Percentiles rank a stretch among this genome's conserved stretches.
These are phyloP conservation scores for Fusarium sterilihyphosum DNA, from an alignment of 2,329 filamentous ascomycete genomes.

Conservation along the genomic window DNA sequence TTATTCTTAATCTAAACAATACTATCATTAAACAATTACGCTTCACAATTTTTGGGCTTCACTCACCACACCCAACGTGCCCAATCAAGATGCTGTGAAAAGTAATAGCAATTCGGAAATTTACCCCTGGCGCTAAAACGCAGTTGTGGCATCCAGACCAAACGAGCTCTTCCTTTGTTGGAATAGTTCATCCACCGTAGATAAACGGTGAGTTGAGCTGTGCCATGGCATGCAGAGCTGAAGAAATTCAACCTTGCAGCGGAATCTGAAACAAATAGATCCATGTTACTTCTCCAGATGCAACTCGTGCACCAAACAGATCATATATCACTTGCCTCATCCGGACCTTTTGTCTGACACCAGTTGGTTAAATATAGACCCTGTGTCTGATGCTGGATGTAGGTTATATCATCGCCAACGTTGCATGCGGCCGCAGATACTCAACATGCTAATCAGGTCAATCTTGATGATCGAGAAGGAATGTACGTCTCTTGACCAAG, in stretches of 20 bases:
- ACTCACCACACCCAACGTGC: background rate
- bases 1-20: background rate
- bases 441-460: background rate
- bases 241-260: background rate
- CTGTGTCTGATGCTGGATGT: background rate
- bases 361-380: background rate
- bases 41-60: background rate
- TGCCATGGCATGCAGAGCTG: conserved; percentile 1
- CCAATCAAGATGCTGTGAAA: conserved; percentile 5
- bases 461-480: background rate
- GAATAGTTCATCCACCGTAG: conserved; percentile 14
- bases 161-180: conserved; percentile 27
- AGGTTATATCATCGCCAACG: background rate
- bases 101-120: conserved; percentile 10
- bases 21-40: background rate
- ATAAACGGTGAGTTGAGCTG: conserved; percentile 5
- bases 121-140: conserved; percentile 30
- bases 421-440: background rate
- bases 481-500: background rate
- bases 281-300: background rate
- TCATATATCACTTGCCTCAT: background rate
- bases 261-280: conserved; percentile 13
- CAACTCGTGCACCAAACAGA: background rate
- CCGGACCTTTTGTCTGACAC: background rate
- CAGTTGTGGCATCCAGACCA: conserved; percentile 25